These are phyloP conservation scores for Phialocephala sp. DNA, from an alignment of 2,329 filamentous ascomycete species.

Conservation along the genomic window DNA sequence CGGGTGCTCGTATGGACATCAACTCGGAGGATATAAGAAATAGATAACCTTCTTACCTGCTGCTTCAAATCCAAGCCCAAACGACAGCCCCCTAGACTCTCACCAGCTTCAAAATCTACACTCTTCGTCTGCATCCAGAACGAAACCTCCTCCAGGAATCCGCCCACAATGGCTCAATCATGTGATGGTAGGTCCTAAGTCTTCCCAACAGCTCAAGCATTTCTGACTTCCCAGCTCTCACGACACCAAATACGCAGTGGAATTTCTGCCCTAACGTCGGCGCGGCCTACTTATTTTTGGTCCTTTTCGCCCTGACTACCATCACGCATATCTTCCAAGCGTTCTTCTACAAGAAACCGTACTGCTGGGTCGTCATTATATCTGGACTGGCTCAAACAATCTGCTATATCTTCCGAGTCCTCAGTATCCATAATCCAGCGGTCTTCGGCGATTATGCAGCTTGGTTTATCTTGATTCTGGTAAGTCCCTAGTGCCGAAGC, in stretches of 20 bases:
- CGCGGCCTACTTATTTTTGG: constrained; percentile 43
- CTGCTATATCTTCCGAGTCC: constrained; percentile 29
- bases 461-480: constrained; percentile 35
- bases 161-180: background rate
- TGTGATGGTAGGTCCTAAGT: background rate
- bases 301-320: constrained; percentile 43
- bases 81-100: background rate
- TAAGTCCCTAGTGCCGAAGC: constrained; percentile 7
- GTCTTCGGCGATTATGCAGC: constrained; percentile 27
- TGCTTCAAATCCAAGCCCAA: background rate
- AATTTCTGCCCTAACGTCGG: constrained; percentile 39
- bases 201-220: background rate
- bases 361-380: constrained; percentile 29
- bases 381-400: constrained; percentile 27
- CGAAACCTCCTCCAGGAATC: background rate
- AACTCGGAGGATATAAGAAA: background rate
- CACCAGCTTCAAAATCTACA: background rate
- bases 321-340: constrained; percentile 44
- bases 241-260: constrained; percentile 20
- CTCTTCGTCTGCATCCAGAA: background rate
- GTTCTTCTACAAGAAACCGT: constrained; percentile 41
- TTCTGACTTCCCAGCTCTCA: constrained; percentile 1
- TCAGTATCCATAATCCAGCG: constrained; percentile 41
- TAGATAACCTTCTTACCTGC: background rate
- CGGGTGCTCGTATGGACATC: background rate